Base-by-base conservation (phyloP, 805 yeast genomes). In the Lipomyces lipofer region DNA sequence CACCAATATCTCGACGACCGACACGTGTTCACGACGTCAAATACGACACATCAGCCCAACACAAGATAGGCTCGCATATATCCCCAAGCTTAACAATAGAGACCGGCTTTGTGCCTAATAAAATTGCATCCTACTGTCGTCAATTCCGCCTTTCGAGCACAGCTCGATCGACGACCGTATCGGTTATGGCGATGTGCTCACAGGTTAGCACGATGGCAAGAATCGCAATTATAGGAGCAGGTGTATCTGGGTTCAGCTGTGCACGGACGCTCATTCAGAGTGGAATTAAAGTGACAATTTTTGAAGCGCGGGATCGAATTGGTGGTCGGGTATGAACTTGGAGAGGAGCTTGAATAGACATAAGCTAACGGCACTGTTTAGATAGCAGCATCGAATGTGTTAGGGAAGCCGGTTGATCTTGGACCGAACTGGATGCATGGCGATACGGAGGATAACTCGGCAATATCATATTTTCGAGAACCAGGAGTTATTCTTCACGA, bases 161-260 rank as follows among this genome's bases (percentile, higher is more conserved):
- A 29, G 33, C 13, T 29, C 33, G 13, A 29, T 29, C 13, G 33
- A 9, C 17, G 7, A 9, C 17, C 40, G 15, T 35, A 15, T 9
- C 15, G 8, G 7, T 13, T 29, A 29, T 13, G 13, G 12, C 33
- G 13, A 9, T 29, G 13, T 13, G 33, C 8, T 29, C 13, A 13
- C 33, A 8, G 33, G 8, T n/a, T n/a, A n/a, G n/a, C n/a, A 19
- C 19, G 15, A 40, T 27, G 8, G 21, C 42, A 13, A 10, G 33
- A 36, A 35, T 45, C 27, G 64, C 69, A 19, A 59, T 69, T 12
- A 56, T 69, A 21, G 72, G 72, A 9, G 72, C 69, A 15, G 72
- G 72, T 17, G 54, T 60, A 32, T 68, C 71, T 6, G 72, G 72
- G 21, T 57, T 69, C 17, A 47, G 66, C 40, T 70, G 70, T 29